Conservation (phyloP, 306 rosid genomes). For the Fragaria nilgerrensis region DNA sequence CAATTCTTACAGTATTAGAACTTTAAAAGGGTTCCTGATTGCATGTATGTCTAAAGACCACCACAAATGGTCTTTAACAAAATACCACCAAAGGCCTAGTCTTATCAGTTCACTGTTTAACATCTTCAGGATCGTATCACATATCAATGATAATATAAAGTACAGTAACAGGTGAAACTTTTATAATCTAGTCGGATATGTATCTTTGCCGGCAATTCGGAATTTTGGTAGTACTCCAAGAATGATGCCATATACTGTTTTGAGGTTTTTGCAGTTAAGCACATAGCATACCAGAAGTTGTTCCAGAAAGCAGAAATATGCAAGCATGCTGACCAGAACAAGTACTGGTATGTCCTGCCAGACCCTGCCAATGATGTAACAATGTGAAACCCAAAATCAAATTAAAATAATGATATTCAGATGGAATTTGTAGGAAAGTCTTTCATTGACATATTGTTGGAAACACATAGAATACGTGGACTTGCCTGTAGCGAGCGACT, state of each 20-base stretch:
- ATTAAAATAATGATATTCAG: background rate
- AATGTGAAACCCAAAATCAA: conserved; percentile 4
- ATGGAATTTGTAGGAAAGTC: background rate
- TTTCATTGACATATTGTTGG: background rate
- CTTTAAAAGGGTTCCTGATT: background rate
- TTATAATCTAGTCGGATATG: background rate
- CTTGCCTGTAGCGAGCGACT: conserved; percentile 54
- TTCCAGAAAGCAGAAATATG: conserved; percentile 92
- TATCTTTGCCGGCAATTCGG: background rate
- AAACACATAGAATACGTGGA: conserved; percentile 9
- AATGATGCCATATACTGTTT: background rate
- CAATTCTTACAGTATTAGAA: background rate
- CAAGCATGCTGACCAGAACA: conserved; percentile 84
- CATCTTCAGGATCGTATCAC: background rate
- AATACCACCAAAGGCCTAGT: background rate
- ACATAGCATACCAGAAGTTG: conserved; percentile 74
- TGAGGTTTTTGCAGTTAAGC: background rate
- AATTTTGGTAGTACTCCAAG: background rate
- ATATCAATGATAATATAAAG: background rate
- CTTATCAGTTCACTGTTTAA: background rate
- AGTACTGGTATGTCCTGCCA: conserved; percentile 80
- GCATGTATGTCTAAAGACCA: background rate
- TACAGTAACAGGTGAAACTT: background rate
- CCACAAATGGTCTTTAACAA: background rate
- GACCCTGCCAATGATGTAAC: conserved; percentile 53